Percentiles rank a stretch among this genome's conserved stretches.
These are phyloP conservation scores for Zymoseptoria tritici DNA, from an alignment of 2,329 filamentous ascomycete genomes.

Conservation along the genomic window DNA sequence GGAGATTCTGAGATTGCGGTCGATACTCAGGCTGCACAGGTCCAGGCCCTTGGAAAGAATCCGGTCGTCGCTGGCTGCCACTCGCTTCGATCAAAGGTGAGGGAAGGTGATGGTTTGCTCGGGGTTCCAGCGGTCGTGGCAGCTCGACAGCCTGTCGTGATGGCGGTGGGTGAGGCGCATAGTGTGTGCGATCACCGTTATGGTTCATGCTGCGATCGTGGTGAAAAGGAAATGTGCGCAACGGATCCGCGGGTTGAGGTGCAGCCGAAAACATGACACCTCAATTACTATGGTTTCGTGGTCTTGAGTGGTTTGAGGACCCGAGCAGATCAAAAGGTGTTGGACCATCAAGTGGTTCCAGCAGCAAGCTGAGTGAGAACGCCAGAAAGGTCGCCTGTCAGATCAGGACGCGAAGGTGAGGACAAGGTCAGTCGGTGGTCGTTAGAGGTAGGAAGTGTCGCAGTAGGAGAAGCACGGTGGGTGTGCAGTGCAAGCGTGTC, in stretches of 20 bases:
- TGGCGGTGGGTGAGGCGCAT: slow-evolving; percentile 5
- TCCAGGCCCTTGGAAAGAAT: slow-evolving; percentile 13
- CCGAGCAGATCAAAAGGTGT: slow-evolving; percentile 1
- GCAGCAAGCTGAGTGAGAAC: too few relatives aligned
- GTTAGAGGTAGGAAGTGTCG: background rate
- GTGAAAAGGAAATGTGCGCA: slow-evolving; percentile 4
- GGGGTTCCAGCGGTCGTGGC: slow-evolving; percentile 23
- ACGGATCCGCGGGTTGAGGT: slow-evolving; percentile 2
- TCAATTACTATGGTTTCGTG: background rate
- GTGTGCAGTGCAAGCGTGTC: background rate
- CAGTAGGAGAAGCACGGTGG: background rate
- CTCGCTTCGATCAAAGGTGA: slow-evolving; percentile 14
- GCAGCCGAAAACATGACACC: slow-evolving; percentile 9
- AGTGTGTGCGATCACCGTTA: slow-evolving; percentile 10
- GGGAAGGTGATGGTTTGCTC: slow-evolving; percentile 15
- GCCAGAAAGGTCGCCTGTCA: background rate
- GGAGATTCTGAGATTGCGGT: slow-evolving; percentile 20
- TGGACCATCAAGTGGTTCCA: background rate
- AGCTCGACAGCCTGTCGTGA: slow-evolving; percentile 15
- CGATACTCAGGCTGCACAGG: slow-evolving; percentile 15
- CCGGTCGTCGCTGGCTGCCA: slow-evolving; percentile 9
- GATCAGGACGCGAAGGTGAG: background rate
- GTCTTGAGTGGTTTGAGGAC: background rate
- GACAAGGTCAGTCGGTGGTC: background rate
- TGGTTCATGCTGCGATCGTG: slow-evolving; percentile 16